Evolutionary conservation across 306 rosid genomes (phyloP), one percentile per base, ranked within the genome.

Genomic region (Castanea mollissima): DNA sequence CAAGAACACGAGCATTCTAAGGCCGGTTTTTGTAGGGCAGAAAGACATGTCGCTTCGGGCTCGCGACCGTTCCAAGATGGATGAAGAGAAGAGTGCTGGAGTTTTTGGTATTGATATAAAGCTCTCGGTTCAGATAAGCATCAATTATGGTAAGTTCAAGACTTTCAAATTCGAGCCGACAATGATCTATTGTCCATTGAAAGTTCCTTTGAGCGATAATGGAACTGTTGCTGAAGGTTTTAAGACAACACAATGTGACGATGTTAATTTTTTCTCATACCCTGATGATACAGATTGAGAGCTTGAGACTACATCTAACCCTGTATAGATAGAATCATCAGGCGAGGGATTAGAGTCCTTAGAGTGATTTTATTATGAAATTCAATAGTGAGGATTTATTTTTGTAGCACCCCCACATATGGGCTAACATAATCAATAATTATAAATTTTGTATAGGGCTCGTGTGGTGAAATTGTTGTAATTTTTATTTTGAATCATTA

Each of bases 51-150:
- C 19, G 0, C 90, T 83, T 1, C 13, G 23, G 4, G 25, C 73
- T 6, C 82, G 59, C 0, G 84, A 80, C 35, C 55, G 32, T n/a
- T 31, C 82, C 0, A 76, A 88, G 65, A 32, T 78, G 6, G 68
- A 76, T 2, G 71, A 80, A 49, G 91, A 92, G 55, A 88, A 81
- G 52, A 32, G 2, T n/a, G 34, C 57, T 0, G 92, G 88, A 67
- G 23, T 81, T 57, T 94, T 81, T 59, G 68, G 44, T 52, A 87
- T 94, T 55, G 85, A 85, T 29, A 82, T 92, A 74, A 81, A 83
- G 83, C 82, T 94, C 49, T 77, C 86, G 29, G 85, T 94, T 21
- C 76, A 74, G 67, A 62, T 92, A 4, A 81, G 98, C 77, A 84
- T 90, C 83, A 90, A 90, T 76, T 41, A 87, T 35, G 90, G 91